Base-by-base conservation (phyloP, 2,329 filamentous ascomycete species). In the Oidium heveae region DNA sequence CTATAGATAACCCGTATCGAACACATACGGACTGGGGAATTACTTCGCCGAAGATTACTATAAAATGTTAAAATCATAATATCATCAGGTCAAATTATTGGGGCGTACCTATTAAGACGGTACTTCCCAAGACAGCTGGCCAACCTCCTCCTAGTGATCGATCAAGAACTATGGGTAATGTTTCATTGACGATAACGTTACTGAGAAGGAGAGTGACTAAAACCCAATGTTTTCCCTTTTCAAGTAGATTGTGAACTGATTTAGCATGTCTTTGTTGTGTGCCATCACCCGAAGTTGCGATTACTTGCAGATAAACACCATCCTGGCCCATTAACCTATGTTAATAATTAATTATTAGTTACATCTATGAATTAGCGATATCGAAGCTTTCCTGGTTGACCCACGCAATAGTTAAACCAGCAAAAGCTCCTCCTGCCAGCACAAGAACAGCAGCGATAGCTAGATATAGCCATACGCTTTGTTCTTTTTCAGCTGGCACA, bases 161-260 rank as follows among this genome's bases (percentile, higher is more conserved):
- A 68, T 98, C 91, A 53, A 98, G 76, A 12, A 98, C 86, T 58
- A 98, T 94, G 32, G 91, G 91, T 15, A 95, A 73, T 2, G 89
- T 93, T 69, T 96, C 91, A 67, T 98, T 96, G 60, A 93, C 94
- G 63, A 98, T 93, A 64, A 98, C 91, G 67, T 98, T 98, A 67
- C 87, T 87, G 55, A 98, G 72, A 8, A 98, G 75, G 28, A 98
- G 71, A 2, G 91, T 96, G 54, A 98, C 91, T 56, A 98, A 72
- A 20, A 98, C 89, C 91, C 91, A 98, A 68, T 98, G 91, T 67
- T 98, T 98, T 62, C 91, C 91, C 62, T 77, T 83, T 59, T 86
- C 79, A 55, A 98, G 70, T 32, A 98, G 72, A 46, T 79, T 74
- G 61, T 91, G 74, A 12, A 98, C 91, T 59, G 79, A 82, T 55